Percentiles rank a stretch among this genome's conserved stretches.
phyloP scores from a whole-genome alignment of 2,329 filamentous ascomycete genomes.

The Talaromyces rugulosus region DNA sequence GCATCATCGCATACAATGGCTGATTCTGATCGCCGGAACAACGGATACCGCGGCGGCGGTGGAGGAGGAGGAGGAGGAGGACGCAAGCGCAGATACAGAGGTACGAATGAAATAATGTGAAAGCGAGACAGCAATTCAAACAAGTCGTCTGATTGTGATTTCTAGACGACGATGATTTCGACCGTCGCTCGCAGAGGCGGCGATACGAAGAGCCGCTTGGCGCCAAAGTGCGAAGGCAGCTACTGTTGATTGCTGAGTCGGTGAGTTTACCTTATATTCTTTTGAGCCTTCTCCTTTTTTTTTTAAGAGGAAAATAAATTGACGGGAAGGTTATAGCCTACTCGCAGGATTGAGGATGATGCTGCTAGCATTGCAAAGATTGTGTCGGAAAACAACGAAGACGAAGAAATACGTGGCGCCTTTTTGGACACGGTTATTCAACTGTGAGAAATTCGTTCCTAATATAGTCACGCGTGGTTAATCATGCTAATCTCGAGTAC shows the following conservation, averaged over 20 bases:
- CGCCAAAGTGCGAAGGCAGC: constrained; percentile 70
- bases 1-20: constrained; percentile 39
- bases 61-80: constrained; percentile 17
- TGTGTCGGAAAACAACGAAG: constrained; percentile 79
- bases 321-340: constrained; percentile 42
- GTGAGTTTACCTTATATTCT: too few species aligned
- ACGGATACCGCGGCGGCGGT: constrained; percentile 41
- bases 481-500: neutral
- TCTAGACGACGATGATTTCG: constrained; percentile 69
- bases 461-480: neutral
- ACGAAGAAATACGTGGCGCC: constrained; percentile 67
- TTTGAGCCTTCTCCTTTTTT: too few species aligned
- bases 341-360: constrained; percentile 75
- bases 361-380: constrained; percentile 69
- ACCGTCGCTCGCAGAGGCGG: constrained; percentile 67
- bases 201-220: constrained; percentile 69
- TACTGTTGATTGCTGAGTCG: constrained; percentile 77
- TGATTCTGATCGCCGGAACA: constrained; percentile 53
- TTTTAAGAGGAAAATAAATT: neutral
- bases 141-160: constrained; percentile 20
- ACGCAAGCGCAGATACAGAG: constrained; percentile 76
- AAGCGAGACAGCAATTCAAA: neutral
- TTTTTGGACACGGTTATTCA: constrained; percentile 73
- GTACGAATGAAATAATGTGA: constrained; percentile 41
- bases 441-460: constrained; percentile 48